A percentile compares a stretch with the other conserved stretches of the same genome.
These are phyloP conservation scores for Epicoccum nigrum DNA, from an alignment of 2,329 filamentous ascomycete species.

Conservation along the genomic window DNA sequence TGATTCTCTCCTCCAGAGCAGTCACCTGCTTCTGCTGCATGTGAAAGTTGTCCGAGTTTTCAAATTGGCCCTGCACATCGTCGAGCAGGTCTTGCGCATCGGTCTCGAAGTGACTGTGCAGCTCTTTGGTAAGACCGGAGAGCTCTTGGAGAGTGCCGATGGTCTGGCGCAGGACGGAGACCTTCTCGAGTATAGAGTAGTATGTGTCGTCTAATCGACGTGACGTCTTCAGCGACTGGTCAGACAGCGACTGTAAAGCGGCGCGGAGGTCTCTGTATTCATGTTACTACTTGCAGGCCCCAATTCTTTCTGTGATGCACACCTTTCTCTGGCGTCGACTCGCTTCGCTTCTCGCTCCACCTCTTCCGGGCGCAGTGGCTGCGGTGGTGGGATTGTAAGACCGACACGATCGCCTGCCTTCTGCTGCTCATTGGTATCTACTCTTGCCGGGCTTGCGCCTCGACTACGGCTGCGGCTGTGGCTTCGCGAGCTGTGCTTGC, in stretches of 20 bases:
- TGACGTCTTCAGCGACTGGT: slow-evolving; percentile 67
- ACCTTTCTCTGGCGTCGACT: slow-evolving; percentile 48
- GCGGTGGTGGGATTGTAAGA: slow-evolving; percentile 26
- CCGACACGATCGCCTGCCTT: slow-evolving; percentile 6
- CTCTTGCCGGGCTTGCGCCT: slow-evolving; percentile 1
- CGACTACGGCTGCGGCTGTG: slow-evolving; percentile 40
- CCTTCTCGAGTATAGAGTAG: slow-evolving; percentile 73
- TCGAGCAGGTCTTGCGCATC: slow-evolving; percentile 65
- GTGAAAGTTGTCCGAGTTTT: slow-evolving; percentile 66
- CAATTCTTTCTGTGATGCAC: slow-evolving; percentile 17
- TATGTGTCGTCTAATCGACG: slow-evolving; percentile 75
- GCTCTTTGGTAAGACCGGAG: slow-evolving; percentile 64
- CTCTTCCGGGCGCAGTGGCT: slow-evolving; percentile 47
- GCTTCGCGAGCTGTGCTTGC: slow-evolving; percentile 37
- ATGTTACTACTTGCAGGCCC: slow-evolving; percentile 21
- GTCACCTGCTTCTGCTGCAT: slow-evolving; percentile 69
- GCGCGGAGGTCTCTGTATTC: slow-evolving; percentile 46
- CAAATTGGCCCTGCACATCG: slow-evolving; percentile 67
- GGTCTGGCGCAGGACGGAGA: slow-evolving; percentile 67
- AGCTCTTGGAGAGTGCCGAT: slow-evolving; percentile 70
- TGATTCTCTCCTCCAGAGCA: slow-evolving; percentile 66
- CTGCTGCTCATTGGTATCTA: slow-evolving; percentile 5
- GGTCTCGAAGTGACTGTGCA: slow-evolving; percentile 64
- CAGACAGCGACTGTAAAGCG: slow-evolving; percentile 57
- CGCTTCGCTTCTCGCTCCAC: slow-evolving; percentile 46